Base-by-base conservation (phyloP, 2,329 filamentous ascomycete species). In the Rhynchosporium graminicola region DNA sequence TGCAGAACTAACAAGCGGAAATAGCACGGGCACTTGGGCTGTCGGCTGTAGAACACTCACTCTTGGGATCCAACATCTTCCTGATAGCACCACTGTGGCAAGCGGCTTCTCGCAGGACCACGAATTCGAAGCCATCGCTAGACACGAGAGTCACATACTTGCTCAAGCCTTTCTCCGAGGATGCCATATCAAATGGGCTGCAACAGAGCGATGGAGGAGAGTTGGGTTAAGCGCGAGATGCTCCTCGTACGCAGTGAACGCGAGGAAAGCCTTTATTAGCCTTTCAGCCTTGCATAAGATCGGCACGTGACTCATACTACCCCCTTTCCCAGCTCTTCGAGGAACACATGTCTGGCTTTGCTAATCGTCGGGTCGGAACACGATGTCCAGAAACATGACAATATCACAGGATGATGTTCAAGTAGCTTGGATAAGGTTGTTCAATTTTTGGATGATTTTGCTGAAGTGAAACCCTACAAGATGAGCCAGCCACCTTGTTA, bases 81-180 rank as follows among this genome's bases (percentile, higher is more conserved):
- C 86, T 89, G 77, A 94, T 88, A 63, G 87, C 83, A 40, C 86
- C 86, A 69, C 88, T 90, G 71, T 90, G 80, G 71, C 85, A 80
- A 63, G 89, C 86, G 2, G 89, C 87, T 56, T 90, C 87, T 59
- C 89, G 86, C 60, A 89, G 80, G 57, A 93, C 82, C 66, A 90
- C 85, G 74, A 91, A 93, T 78, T 92, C 89, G 74, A 86, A 92
- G 70, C 85, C 88, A 75, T 94, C 90, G 68, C 80, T 83, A 0
- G 89, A 92, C 47, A 92, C 82, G 58, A 94, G 84, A 4, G 90
- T 93, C 67, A 93, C 83, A 76, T 92, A 93, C 72, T 91, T 87
- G 76, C 83, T 85, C 48, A 61, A 29, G 13, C 38, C 59, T 31
- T 61, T 42, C 33, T 38, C 33, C 26, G 59, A 61, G 45, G 52